Base-by-base conservation (phyloP, 495 filamentous ascomycete species). In the Astrothelium subdiscretum region DNA sequence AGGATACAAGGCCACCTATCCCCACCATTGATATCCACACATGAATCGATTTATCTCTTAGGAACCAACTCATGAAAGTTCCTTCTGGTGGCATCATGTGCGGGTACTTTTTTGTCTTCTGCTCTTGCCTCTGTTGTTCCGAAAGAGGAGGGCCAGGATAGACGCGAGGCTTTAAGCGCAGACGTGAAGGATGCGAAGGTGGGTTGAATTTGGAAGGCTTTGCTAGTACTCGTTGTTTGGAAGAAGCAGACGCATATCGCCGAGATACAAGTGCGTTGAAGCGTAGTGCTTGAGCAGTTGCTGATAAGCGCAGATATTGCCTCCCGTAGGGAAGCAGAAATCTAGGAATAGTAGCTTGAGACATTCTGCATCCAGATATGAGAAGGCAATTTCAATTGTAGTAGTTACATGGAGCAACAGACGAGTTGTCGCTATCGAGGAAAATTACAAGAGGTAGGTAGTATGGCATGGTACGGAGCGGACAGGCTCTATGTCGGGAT, bases 191-290 rank as follows among this genome's bases (percentile, higher is more conserved):
- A 72, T 96, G 91, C 0, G 91, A 96, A 0, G 91, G 91, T 0
- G 91, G 91, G 58, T 85, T 87, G 77, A 94, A 95, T 64, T 85
- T 85, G 64, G 86, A 81, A 2, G 91, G 91, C 72, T 94, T 87
- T 60, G 82, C 85, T 63, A 96, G 86, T 1, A 88, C 78, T 57
- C 80, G 76, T 22, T 79, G 80, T 65, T 85, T 86, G 8, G 67
- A 65, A n/a, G 67, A 65, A 35, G 48, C 15, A 54, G 48, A 54
- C 8, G 48, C 48, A 54, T 54, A 24, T 26, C 48, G 4, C 8
- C 24, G 22, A 27, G 24, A 20, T 11, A 26, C 48, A 15, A 8
- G 26, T 29, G 48, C 29, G 20, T 12, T 54, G 2, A 29, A 27
- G 24, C 10, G 11, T 20, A 54, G 48, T 54, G 24, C 6, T 27